Percentiles rank a stretch among this genome's conserved stretches.
Evolutionary conservation across 352 stramenopile genomes (phyloP).

Genomic region (Globisporangium barbulae): DNA sequence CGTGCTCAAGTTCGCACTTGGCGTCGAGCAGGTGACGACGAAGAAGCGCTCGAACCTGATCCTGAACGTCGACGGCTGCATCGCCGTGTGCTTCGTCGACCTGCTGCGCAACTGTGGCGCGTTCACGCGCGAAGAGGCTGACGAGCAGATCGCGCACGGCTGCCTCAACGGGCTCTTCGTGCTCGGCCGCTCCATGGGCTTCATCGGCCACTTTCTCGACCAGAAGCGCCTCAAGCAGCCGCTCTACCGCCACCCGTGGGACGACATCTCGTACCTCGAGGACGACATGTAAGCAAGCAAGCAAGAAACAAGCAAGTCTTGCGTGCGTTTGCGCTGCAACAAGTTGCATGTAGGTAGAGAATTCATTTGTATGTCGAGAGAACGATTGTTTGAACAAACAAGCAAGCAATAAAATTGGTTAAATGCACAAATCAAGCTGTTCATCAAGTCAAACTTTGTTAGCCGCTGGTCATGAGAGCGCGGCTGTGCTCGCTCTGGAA

Average conservation of each 20-base stretch:
- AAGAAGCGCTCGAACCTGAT: constrained; percentile 98
- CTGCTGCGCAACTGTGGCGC: constrained; percentile 90
- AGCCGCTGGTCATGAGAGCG: constrained; percentile 24
- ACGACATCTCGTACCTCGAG: constrained; percentile 96
- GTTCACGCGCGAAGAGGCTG: constrained; percentile 89
- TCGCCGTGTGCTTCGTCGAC: constrained; percentile 97
- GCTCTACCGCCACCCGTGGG: constrained; percentile 96
- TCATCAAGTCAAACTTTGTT: not conserved
- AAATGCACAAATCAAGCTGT: not conserved
- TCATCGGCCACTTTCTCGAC: constrained; percentile 96
- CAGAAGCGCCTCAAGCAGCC: constrained; percentile 97
- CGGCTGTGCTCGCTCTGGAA: constrained; percentile 26
- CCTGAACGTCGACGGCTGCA: constrained; percentile 97
- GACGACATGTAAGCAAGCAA: constrained; percentile 55
- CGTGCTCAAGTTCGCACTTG: constrained; percentile 94
- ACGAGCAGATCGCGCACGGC: constrained; percentile 94
- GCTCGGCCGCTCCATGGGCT: constrained; percentile 84
- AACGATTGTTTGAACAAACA: not conserved
- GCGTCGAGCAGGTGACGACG: constrained; percentile 95
- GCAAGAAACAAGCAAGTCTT: not conserved
- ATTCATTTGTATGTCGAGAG: not conserved
- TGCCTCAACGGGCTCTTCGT: constrained; percentile 95
- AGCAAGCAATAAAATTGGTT: not conserved
- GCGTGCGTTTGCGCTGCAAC: not conserved
- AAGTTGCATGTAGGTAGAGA: not conserved